These are phyloP conservation scores for Misopates orontium DNA, from an alignment of 257 asterid genomes.

Conservation along the genomic window DNA sequence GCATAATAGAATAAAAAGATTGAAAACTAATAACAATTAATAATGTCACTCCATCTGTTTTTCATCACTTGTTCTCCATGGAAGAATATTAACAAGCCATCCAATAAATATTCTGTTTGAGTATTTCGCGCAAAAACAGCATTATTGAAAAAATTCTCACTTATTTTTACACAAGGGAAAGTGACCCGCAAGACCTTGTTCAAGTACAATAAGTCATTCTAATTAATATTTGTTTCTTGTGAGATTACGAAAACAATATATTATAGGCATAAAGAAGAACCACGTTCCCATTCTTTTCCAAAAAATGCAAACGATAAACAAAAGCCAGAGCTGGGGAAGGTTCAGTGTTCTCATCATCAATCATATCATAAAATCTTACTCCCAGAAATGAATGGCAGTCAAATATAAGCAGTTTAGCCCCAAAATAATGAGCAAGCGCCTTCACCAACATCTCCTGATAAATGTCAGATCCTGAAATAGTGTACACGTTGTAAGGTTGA, in stretches of 20 bases:
- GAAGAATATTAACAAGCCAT: not conserved
- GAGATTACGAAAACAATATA: not conserved
- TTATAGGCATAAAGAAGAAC: conserved; percentile 29
- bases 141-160: too few species aligned
- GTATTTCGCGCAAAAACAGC: conserved; percentile 14
- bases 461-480: conserved; percentile 72
- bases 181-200: conserved; percentile 4
- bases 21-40: conserved; percentile 3
- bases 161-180: not conserved
- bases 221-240: not conserved
- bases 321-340: not conserved
- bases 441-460: conserved; percentile 92
- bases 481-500: conserved; percentile 15
- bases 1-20: conserved; percentile 14
- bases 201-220: not conserved
- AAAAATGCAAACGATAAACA: not conserved
- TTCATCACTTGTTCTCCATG: not conserved
- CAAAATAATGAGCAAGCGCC: conserved; percentile 85
- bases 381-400: conserved; percentile 68
- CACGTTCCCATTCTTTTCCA: conserved; percentile 3
- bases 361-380: conserved; percentile 45
- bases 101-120: conserved; percentile 12
- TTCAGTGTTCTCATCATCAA: not conserved
- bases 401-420: conserved; percentile 81
- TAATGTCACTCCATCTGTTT: conserved; percentile 7